Base-by-base conservation (phyloP, 2,329 filamentous ascomycete genomes). In the Phyllosticta paracitricarpa region DNA sequence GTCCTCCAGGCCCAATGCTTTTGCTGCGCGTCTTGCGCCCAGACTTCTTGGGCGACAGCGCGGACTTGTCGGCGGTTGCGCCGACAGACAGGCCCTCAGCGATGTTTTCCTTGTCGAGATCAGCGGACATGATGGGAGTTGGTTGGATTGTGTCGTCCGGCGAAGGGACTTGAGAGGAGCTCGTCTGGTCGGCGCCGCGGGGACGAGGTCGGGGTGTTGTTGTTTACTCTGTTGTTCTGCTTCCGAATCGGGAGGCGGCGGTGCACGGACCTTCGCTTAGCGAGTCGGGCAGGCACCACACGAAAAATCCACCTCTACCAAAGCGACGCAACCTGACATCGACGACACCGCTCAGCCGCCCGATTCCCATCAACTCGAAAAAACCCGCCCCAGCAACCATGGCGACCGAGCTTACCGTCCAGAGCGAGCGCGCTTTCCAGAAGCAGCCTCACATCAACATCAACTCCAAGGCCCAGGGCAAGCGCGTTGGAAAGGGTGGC, bases 371-470 rank as follows among this genome's bases (percentile, higher is more conserved):
- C 58, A n/a, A 35, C 54, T 60, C 58, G n/a, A 51, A 54, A 57
- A 59, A 58, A 55, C 54, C 52, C 55, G 68, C 70, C 70, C 68
- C 14, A 62, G 70, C 72, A 74, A 73, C 64, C 72, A 75, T 75
- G 74, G 74, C 74, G 67, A 76, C 74, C 71, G 74, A 76, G 70
- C 71, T 76, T 68, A 76, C 74, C 80, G 94, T 99, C 82, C 94
- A 99, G 88, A 95, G 91, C 79, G 94, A 99, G 89, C 93, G 94
- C 84, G 94, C 94, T 86, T 99, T 89, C 90, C 94, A 97, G 83
- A 99, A 99, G 72, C 93, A 99, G 87, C 94, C 94, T 80, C 94
- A 99, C 83, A 96, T 99, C 86, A 99, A 97, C 90, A 87, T 89
- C 76, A 97, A 97, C 88, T 84, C 88, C 78, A 99, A 99, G 89